phyloP scores from a whole-genome alignment of 345 rosid genomes.

The Orychophragmus violaceus region DNA sequence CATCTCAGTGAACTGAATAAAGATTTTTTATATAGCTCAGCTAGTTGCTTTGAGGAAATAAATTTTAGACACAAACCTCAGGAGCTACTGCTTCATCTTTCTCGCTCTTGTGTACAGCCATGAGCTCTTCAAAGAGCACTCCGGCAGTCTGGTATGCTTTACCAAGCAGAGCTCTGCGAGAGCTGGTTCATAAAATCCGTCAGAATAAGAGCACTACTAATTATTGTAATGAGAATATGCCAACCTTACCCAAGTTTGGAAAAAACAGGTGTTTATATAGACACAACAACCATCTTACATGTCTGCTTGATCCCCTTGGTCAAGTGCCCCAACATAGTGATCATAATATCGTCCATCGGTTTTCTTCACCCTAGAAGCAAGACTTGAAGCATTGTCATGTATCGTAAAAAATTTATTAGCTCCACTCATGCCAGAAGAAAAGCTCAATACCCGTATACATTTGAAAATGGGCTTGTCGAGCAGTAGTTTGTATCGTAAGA shows the following conservation, averaged over 20 bases:
- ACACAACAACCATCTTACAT: constrained; percentile 39
- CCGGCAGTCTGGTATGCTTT: constrained; percentile 99
- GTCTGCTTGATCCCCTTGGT: constrained; percentile 95
- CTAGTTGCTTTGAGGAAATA: constrained; percentile 1
- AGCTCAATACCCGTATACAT: background rate
- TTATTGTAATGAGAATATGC: background rate
- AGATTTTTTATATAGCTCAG: background rate
- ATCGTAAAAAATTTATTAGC: background rate
- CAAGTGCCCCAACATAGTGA: constrained; percentile 83
- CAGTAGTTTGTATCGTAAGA: background rate
- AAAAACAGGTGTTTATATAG: background rate
- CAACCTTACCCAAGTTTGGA: background rate
- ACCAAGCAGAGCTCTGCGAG: constrained; percentile 91
- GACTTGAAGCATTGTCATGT: constrained; percentile 92
- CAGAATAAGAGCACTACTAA: constrained; percentile 15
- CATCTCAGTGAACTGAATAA: background rate
- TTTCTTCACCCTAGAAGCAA: constrained; percentile 88
- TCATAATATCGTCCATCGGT: constrained; percentile 94
- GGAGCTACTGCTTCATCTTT: constrained; percentile 99
- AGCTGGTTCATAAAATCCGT: constrained; percentile 2
- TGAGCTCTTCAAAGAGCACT: constrained; percentile 94
- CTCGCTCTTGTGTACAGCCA: constrained; percentile 97
- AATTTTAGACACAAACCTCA: constrained; percentile 51
- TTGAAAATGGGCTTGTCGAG: background rate
- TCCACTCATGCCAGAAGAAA: constrained; percentile 1